A percentile compares a stretch with the other conserved stretches of the same genome.
These are phyloP conservation scores for Leccinellum albellum DNA, from an alignment of 768 basidiomycete species.

Conservation along the genomic window DNA sequence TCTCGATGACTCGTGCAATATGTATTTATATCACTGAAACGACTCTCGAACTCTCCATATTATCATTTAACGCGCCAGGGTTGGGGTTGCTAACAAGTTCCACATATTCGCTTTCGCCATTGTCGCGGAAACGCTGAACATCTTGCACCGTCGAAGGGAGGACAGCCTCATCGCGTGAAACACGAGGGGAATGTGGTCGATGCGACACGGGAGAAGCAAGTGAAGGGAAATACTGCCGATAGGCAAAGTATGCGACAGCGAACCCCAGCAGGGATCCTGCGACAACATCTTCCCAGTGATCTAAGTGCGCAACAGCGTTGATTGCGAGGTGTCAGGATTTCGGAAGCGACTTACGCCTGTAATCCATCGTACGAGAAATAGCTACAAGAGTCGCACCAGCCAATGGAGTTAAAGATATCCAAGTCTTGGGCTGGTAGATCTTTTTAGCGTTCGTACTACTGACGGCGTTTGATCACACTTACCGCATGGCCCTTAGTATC, in stretches of 20 bases:
- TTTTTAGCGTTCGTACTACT: not conserved
- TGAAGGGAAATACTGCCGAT: constrained; percentile 82
- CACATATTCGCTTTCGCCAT: constrained; percentile 21
- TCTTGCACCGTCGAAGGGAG: constrained; percentile 39
- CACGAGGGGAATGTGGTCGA: constrained; percentile 69
- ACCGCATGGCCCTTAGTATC: constrained; percentile 74
- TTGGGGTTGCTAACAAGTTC: constrained; percentile 23
- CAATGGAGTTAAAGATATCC: constrained; percentile 77
- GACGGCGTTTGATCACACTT: constrained; percentile 17
- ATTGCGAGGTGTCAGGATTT: constrained; percentile 7
- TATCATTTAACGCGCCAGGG: constrained; percentile 3
- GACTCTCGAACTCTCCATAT: constrained; percentile 32
- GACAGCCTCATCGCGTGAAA: constrained; percentile 39
- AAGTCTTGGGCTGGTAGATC: constrained; percentile 61
- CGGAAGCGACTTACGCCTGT: constrained; percentile 53
- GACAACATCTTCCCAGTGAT: constrained; percentile 91
- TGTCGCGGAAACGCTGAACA: constrained; percentile 11
- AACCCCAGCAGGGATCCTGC: constrained; percentile 77
- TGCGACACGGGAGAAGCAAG: constrained; percentile 61
- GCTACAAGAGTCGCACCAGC: constrained; percentile 75
- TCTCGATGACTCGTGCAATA: constrained; percentile 5
- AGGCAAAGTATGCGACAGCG: constrained; percentile 65
- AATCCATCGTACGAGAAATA: constrained; percentile 89
- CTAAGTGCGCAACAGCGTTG: constrained; percentile 34
- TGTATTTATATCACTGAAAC: constrained; percentile 20